phyloP scores from a whole-genome alignment of 2,329 filamentous ascomycete genomes.

The Alternaria consortialis region DNA sequence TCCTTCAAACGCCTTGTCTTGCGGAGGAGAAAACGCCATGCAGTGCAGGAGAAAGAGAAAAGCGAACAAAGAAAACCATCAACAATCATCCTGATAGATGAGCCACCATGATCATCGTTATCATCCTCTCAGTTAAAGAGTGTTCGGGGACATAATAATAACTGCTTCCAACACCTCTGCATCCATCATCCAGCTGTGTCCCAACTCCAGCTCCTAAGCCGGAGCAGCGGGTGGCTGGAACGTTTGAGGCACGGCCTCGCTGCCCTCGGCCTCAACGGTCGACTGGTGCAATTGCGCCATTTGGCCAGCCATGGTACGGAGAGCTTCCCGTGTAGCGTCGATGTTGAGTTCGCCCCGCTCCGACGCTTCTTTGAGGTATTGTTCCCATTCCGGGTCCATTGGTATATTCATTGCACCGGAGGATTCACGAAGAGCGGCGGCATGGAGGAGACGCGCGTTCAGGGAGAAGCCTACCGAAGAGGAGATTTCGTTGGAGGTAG shows the following conservation, averaged over 20 bases:
- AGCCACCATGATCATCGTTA: background rate
- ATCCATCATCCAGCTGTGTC: background rate
- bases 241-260: slow-evolving; percentile 13
- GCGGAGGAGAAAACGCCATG: slow-evolving; percentile 10
- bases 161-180: background rate
- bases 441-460: slow-evolving; percentile 71
- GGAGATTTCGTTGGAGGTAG: slow-evolving; percentile 11
- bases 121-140: background rate
- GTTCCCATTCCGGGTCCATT: slow-evolving; percentile 77
- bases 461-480: slow-evolving; percentile 67
- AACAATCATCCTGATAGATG: background rate
- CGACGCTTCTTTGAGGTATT: slow-evolving; percentile 75
- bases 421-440: slow-evolving; percentile 67
- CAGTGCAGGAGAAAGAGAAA: slow-evolving; percentile 10
- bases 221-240: slow-evolving; percentile 32
- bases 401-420: slow-evolving; percentile 63
- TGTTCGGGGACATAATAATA: background rate
- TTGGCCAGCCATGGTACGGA: slow-evolving; percentile 43
- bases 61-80: background rate
- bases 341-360: slow-evolving; percentile 63
- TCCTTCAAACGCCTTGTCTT: background rate
- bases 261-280: slow-evolving; percentile 19
- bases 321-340: slow-evolving; percentile 43
- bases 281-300: slow-evolving; percentile 37
- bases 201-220: slow-evolving; percentile 20